Evolutionary conservation across 1,284 basidiomycete species (phyloP).

Genomic region (Cutaneotrichosporon dermatis): DNA sequence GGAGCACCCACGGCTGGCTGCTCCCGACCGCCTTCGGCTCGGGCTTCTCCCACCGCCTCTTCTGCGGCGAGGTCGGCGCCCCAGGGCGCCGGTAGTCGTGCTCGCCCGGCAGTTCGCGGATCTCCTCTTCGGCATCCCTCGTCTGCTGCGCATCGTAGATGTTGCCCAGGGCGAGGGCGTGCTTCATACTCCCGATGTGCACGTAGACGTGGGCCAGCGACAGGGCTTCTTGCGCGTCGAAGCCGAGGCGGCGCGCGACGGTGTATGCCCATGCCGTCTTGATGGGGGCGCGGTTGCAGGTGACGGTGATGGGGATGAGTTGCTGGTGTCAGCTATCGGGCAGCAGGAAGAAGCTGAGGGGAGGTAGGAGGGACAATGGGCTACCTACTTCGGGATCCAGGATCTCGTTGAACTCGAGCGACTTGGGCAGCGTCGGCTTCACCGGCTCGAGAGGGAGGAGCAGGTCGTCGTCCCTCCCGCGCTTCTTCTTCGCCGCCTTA

Average conservation of each 20-base stretch:
- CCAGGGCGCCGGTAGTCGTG: slow-evolving; percentile 11
- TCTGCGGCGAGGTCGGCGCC: slow-evolving; percentile 5
- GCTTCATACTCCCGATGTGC: slow-evolving; percentile 79
- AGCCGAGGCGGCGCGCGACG: slow-evolving; percentile 78
- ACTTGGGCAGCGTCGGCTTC: not conserved
- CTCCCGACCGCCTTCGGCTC: slow-evolving; percentile 55
- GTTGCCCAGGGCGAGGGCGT: slow-evolving; percentile 76
- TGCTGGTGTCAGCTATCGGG: slow-evolving; percentile 49
- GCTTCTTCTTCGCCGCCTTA: slow-evolving; percentile 20
- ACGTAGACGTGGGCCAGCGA: slow-evolving; percentile 64
- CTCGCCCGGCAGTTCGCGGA: slow-evolving; percentile 39
- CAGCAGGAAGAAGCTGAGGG: too few relatives aligned
- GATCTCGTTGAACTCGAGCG: slow-evolving; percentile 38
- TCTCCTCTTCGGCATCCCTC: slow-evolving; percentile 41
- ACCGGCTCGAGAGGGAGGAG: not conserved
- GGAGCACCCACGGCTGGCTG: slow-evolving; percentile 84
- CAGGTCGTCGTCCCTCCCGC: slow-evolving; percentile 18
- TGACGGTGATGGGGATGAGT: slow-evolving; percentile 58
- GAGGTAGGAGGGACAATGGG: too few relatives aligned
- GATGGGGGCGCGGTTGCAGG: slow-evolving; percentile 86
- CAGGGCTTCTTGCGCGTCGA: slow-evolving; percentile 78
- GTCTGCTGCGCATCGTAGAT: slow-evolving; percentile 51
- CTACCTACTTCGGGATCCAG: slow-evolving; percentile 35
- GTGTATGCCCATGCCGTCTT: slow-evolving; percentile 90
- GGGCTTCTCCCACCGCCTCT: slow-evolving; percentile 9